Conservation (phyloP, 2,329 filamentous ascomycete genomes). For the Monilinia fructigena region DNA sequence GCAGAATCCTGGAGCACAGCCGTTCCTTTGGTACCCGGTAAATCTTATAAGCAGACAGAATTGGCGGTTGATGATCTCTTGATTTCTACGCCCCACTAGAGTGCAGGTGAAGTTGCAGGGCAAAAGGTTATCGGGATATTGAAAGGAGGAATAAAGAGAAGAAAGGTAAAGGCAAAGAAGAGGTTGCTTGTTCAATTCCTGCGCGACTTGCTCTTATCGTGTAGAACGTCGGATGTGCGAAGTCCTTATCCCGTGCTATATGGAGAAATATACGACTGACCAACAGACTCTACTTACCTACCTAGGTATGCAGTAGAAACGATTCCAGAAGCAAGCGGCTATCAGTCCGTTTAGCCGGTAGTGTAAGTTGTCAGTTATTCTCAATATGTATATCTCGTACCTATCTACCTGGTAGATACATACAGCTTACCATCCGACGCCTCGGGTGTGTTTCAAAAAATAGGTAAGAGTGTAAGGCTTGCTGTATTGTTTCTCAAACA, state of each 20-base stretch:
- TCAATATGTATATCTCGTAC: too few species aligned
- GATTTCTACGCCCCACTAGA: slow-evolving; percentile 21
- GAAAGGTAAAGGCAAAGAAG: background rate
- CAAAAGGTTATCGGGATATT: background rate
- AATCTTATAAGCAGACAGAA: slow-evolving; percentile 5
- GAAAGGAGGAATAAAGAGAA: background rate
- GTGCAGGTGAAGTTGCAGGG: slow-evolving; percentile 4
- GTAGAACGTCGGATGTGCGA: slow-evolving; percentile 2
- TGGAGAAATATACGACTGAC: background rate
- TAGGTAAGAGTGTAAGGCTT: background rate
- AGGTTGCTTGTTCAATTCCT: slow-evolving; percentile 6
- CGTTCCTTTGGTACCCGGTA: slow-evolving; percentile 17
- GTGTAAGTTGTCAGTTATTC: too few species aligned
- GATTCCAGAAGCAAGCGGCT: slow-evolving; percentile 2
- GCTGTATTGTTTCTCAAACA: background rate
- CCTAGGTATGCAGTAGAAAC: background rate
- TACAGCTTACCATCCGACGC: slow-evolving; percentile 4
- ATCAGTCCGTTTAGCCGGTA: background rate
- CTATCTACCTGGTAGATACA: background rate
- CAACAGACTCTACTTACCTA: too few species aligned
- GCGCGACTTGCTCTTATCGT: slow-evolving; percentile 3
- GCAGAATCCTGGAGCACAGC: slow-evolving; percentile 21
- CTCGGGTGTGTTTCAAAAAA: background rate
- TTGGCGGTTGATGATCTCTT: slow-evolving; percentile 19
- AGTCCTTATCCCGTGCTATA: background rate